Conservation (phyloP, 73 alveolate species). For the Paramecium biaurelia region DNA sequence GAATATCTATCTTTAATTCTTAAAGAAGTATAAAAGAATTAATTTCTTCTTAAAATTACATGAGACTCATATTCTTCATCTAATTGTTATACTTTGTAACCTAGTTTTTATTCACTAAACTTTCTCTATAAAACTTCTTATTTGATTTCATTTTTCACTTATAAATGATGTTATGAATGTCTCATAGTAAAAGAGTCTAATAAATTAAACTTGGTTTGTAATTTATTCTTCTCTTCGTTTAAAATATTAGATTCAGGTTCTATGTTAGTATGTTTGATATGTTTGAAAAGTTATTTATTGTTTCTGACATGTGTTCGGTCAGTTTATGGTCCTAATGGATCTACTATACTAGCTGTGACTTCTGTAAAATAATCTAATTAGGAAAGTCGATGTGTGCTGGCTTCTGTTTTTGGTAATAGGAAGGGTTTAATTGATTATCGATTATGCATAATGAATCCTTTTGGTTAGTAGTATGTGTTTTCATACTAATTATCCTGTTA, state of each 20-base stretch:
- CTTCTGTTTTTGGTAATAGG: neutral
- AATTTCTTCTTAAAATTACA: neutral
- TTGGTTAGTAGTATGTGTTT: neutral
- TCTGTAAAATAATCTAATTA: neutral
- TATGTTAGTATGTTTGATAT: neutral
- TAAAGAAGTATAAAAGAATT: constrained; percentile 7
- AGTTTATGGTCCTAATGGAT: neutral
- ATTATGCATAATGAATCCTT: neutral
- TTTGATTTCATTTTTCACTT: neutral
- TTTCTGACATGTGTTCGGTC: constrained; percentile 7
- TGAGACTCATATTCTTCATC: neutral
- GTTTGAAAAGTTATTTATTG: neutral
- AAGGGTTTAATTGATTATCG: neutral
- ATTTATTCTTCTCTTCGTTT: neutral
- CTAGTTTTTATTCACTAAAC: neutral
- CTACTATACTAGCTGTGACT: neutral
- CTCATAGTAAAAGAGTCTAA: constrained; percentile 3
- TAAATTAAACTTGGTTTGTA: neutral
- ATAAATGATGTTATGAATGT: neutral
- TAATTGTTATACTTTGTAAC: neutral
- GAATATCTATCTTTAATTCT: neutral
- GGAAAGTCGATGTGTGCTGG: neutral
- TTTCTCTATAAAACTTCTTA: neutral
- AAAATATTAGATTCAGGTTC: neutral
- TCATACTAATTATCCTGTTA: neutral